These are phyloP conservation scores for Tulasnella sp. DNA, from an alignment of 768 basidiomycete species.

Conservation along the genomic window DNA sequence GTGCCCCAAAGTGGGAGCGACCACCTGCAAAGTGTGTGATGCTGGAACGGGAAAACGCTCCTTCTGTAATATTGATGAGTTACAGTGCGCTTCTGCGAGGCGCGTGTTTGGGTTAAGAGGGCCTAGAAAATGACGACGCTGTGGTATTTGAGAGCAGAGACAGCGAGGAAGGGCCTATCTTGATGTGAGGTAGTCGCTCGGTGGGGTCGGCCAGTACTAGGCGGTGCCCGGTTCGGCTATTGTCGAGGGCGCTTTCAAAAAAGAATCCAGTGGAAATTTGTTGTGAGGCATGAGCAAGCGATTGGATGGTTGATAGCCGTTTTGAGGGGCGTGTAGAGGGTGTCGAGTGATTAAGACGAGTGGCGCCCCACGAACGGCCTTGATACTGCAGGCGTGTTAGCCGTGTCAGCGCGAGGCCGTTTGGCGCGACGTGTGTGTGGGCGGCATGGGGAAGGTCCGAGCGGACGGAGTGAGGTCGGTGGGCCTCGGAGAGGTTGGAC, in stretches of 20 bases:
- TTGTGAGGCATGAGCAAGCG: not conserved
- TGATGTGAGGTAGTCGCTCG: not conserved
- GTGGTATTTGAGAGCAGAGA: not conserved
- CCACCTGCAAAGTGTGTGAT: not conserved
- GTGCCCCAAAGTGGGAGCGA: not conserved
- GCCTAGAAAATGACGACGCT: not conserved
- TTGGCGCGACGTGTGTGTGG: not conserved
- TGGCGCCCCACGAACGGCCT: not conserved
- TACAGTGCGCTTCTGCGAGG: not conserved
- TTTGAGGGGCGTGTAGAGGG: not conserved
- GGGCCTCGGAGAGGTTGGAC: not conserved
- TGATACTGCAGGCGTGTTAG: not conserved
- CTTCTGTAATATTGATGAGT: not conserved
- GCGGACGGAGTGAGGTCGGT: not conserved
- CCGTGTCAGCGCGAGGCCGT: not conserved
- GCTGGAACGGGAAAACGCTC: not conserved
- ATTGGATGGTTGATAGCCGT: too few species aligned
- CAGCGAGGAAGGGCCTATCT: not conserved
- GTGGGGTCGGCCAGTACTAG: not conserved
- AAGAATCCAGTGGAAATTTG: not conserved
- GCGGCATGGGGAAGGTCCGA: not conserved
- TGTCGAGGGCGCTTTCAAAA: not conserved
- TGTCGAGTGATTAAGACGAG: not conserved
- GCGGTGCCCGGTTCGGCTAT: not conserved
- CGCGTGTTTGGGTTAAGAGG: not conserved